Conservation (phyloP, 2,329 filamentous ascomycete genomes). For the Rosellinia necatrix region DNA sequence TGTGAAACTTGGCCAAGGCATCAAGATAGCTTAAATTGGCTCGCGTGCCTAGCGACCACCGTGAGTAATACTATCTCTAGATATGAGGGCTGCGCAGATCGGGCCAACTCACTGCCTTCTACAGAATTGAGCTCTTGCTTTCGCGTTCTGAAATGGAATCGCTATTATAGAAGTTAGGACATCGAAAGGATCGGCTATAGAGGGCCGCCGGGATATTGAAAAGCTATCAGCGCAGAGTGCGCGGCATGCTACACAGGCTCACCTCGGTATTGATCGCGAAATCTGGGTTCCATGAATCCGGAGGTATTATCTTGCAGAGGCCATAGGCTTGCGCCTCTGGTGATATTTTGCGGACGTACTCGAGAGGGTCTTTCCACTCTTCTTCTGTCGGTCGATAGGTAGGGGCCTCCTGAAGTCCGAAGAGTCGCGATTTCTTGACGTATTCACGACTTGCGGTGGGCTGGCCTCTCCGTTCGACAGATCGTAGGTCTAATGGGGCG, state of each 20-base stretch:
- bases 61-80: slow-evolving; percentile 13
- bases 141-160: slow-evolving; percentile 94
- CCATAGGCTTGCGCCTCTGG: slow-evolving; percentile 86
- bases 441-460: slow-evolving; percentile 76
- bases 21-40: slow-evolving; percentile 96
- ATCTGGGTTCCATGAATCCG: slow-evolving; percentile 88
- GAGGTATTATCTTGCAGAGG: slow-evolving; percentile 94
- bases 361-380: slow-evolving; percentile 92
- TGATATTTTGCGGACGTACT: slow-evolving; percentile 90
- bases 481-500: slow-evolving; percentile 77
- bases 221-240: background rate
- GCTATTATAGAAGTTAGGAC: slow-evolving; percentile 55
- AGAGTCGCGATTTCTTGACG: slow-evolving; percentile 76
- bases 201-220: background rate
- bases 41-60: slow-evolving; percentile 70
- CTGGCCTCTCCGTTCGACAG: slow-evolving; percentile 89
- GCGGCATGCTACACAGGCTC: slow-evolving; percentile 39
- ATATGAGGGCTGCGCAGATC: background rate
- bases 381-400: slow-evolving; percentile 89
- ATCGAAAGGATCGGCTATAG: background rate
- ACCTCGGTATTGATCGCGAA: slow-evolving; percentile 98
- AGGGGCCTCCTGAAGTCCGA: slow-evolving; percentile 86
- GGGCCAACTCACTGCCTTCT: slow-evolving; percentile 79
- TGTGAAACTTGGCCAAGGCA: slow-evolving; percentile 93
- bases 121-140: slow-evolving; percentile 97